These are phyloP conservation scores for Rhodomyrtus tomentosa DNA, from an alignment of 345 rosid genomes.

Conservation along the genomic window DNA sequence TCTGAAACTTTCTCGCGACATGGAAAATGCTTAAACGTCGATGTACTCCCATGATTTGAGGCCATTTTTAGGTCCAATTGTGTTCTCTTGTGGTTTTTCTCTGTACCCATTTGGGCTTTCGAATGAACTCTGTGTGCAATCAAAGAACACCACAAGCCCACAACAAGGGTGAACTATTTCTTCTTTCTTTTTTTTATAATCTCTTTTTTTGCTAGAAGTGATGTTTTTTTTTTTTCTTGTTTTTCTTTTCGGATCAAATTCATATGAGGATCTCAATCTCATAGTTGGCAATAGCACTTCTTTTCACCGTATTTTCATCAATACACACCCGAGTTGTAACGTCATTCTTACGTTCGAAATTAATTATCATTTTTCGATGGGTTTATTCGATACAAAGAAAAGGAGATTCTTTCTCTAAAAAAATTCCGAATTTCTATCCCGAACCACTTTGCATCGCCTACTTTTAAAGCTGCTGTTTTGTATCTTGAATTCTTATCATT, in stretches of 20 bases:
- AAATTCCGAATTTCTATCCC: background rate
- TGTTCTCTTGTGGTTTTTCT: background rate
- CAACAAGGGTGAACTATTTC: background rate
- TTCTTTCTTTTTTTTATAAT: background rate
- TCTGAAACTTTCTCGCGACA: background rate
- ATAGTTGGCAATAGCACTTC: background rate
- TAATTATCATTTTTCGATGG: background rate
- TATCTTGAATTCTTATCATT: background rate
- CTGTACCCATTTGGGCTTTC: background rate
- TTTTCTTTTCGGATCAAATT: background rate
- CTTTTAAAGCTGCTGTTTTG: background rate
- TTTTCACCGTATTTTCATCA: background rate
- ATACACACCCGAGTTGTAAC: background rate
- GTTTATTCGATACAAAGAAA: background rate
- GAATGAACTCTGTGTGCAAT: background rate
- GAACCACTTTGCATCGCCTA: background rate
- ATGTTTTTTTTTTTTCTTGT: background rate
- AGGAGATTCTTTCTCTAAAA: background rate
- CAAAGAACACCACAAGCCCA: background rate
- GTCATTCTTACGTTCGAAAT: background rate
- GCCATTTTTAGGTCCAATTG: background rate
- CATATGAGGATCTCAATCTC: background rate
- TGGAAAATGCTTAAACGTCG: rapidly evolving
- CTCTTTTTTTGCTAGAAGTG: background rate
- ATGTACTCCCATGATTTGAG: background rate